Evolutionary conservation across 805 yeast species (phyloP).

Genomic region (Hanseniaspora opuntiae): DNA sequence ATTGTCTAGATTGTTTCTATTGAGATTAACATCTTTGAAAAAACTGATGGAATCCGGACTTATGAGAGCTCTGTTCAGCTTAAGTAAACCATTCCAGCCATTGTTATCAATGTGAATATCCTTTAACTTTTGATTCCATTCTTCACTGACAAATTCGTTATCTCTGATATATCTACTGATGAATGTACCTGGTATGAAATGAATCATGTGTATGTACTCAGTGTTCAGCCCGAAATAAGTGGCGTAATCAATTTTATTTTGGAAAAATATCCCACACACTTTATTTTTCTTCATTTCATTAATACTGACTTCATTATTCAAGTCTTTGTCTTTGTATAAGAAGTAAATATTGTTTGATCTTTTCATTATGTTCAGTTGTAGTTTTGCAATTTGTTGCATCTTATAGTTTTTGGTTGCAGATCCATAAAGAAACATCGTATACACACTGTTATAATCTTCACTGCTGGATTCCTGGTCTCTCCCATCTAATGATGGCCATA

Average conservation of each 20-base stretch:
- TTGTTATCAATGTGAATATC: constrained; percentile 36
- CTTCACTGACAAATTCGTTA: constrained; percentile 43
- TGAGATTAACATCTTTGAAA: constrained; percentile 44
- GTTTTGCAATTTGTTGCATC: constrained; percentile 42
- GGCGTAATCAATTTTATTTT: constrained; percentile 58
- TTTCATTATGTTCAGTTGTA: constrained; percentile 44
- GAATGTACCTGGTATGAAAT: constrained; percentile 62
- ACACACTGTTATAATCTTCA: constrained; percentile 60
- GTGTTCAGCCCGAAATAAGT: constrained; percentile 60
- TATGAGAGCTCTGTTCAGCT: constrained; percentile 58
- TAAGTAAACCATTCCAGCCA: constrained; percentile 64
- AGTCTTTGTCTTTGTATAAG: constrained; percentile 27
- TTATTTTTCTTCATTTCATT: constrained; percentile 38
- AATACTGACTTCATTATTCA: constrained; percentile 41
- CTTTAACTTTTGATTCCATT: constrained; percentile 43
- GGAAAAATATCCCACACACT: constrained; percentile 57
- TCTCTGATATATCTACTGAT: constrained; percentile 47
- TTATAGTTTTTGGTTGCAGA: constrained; percentile 37
- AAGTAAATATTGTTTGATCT: constrained; percentile 45
- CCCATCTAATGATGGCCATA: constrained; percentile 59
- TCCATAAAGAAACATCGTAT: constrained; percentile 60
- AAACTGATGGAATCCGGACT: constrained; percentile 52
- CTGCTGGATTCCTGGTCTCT: constrained; percentile 63
- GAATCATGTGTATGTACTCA: constrained; percentile 67
- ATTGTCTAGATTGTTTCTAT: constrained; percentile 47